Percentiles rank a stretch among this genome's conserved stretches.
phyloP scores from a whole-genome alignment of 345 rosid species.

The Dovyalis caffra region DNA sequence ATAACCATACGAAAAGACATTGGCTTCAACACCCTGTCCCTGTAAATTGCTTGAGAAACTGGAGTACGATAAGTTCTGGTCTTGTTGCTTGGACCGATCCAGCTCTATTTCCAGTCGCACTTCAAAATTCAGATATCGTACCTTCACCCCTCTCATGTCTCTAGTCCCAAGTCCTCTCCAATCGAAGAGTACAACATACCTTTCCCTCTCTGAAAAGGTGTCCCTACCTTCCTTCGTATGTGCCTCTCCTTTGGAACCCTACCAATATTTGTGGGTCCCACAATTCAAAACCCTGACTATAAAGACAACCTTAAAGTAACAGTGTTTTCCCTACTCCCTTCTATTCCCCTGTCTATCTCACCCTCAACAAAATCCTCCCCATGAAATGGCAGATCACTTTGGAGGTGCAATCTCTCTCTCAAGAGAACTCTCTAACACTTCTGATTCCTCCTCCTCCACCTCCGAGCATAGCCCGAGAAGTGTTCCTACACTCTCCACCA shows the following conservation, averaged over 20 bases:
- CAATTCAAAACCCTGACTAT: not conserved
- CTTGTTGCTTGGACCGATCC: not conserved
- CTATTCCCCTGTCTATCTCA: not conserved
- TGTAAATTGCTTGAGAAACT: too few species aligned
- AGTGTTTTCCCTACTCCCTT: not conserved
- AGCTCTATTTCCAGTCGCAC: not conserved
- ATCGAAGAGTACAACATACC: too few species aligned
- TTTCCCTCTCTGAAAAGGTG: not conserved
- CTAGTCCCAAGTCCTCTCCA: too few species aligned
- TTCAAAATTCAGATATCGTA: not conserved
- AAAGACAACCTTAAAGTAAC: not conserved
- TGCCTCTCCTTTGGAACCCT: not conserved
- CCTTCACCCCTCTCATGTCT: not conserved
- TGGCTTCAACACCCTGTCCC: not conserved
- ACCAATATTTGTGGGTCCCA: not conserved
- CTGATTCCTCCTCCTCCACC: conserved; percentile 32
- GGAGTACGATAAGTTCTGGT: too few species aligned
- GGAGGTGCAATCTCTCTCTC: conserved; percentile 37
- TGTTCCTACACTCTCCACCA: conserved; percentile 12
- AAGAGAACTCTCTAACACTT: conserved; percentile 20
- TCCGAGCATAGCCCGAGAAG: conserved; percentile 34
- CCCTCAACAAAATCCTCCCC: not conserved
- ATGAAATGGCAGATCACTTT: conserved; percentile 34
- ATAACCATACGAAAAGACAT: too few species aligned
- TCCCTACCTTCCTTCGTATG: not conserved